phyloP scores from a whole-genome alignment of 2,329 filamentous ascomycete genomes.

The Trichoderma pleuroti region DNA sequence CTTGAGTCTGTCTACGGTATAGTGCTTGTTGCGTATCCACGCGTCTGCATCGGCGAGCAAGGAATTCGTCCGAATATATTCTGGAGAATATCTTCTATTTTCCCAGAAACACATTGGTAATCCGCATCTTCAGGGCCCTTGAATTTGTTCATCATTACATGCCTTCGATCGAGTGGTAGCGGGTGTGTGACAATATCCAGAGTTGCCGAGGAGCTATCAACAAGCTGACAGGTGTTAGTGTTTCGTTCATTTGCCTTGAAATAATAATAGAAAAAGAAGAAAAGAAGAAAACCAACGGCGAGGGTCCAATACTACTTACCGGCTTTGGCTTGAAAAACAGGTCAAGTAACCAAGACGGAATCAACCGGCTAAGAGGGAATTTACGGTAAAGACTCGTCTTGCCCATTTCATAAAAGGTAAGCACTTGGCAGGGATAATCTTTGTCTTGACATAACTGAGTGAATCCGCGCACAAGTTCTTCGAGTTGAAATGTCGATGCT shows the following conservation, averaged over 20 bases:
- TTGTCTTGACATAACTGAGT: conserved; percentile 21
- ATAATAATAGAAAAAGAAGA: not conserved
- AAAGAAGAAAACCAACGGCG: not conserved
- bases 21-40: conserved; percentile 26
- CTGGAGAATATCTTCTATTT: conserved; percentile 21
- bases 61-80: conserved; percentile 21
- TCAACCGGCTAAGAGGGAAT: conserved; percentile 12
- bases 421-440: conserved; percentile 16
- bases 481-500: conserved; percentile 21
- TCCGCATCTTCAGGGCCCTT: conserved; percentile 17
- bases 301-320: not conserved
- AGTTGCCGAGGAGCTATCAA: conserved; percentile 25
- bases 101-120: conserved; percentile 22
- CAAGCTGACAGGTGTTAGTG: conserved; percentile 22
- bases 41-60: not conserved
- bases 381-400: conserved; percentile 24
- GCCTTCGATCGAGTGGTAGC: conserved; percentile 25
- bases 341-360: not conserved
- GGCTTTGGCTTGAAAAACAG: not conserved
- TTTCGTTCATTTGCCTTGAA: not conserved
- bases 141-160: conserved; percentile 31
- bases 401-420: conserved; percentile 25
- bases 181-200: conserved; percentile 27
- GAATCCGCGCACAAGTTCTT: conserved; percentile 24
- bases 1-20: conserved; percentile 26